These are phyloP conservation scores for Xylaria telfairii DNA, from an alignment of 495 filamentous ascomycete genomes.

Conservation along the genomic window DNA sequence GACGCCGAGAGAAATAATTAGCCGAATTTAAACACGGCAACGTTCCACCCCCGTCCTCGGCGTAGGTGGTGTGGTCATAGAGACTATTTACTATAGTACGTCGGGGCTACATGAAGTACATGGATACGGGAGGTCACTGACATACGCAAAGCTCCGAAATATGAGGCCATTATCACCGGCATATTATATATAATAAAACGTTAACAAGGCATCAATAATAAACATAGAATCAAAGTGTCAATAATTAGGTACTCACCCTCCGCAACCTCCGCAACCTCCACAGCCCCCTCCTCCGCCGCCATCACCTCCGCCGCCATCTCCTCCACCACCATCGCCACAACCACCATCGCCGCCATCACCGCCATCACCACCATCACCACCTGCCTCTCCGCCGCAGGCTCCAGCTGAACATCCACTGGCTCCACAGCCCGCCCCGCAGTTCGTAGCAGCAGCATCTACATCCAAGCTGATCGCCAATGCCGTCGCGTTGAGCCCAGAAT, in stretches of 20 bases:
- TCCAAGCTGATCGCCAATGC: background rate
- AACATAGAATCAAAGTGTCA: background rate
- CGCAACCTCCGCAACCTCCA: background rate
- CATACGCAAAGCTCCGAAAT: no score
- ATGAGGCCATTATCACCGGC: no score
- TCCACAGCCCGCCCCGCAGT: background rate
- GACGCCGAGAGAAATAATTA: no score
- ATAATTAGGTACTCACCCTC: background rate
- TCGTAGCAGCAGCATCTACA: background rate
- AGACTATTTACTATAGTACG: no score
- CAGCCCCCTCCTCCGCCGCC: background rate
- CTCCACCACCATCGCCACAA: background rate
- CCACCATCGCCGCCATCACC: background rate
- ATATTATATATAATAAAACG: no score
- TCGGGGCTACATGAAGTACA: no score
- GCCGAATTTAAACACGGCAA: no score
- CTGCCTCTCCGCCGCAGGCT: background rate
- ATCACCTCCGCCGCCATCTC: background rate
- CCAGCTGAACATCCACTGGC: background rate
- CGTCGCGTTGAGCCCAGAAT: background rate
- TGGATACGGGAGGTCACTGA: no score
- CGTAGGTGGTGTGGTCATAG: no score
- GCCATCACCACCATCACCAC: background rate
- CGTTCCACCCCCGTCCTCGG: no score
- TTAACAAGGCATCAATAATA: no score